A percentile compares a stretch with the other conserved stretches of the same genome.
phyloP scores from a whole-genome alignment of 2,329 filamentous ascomycete species.

The Microcyclospora tardicrescens region DNA sequence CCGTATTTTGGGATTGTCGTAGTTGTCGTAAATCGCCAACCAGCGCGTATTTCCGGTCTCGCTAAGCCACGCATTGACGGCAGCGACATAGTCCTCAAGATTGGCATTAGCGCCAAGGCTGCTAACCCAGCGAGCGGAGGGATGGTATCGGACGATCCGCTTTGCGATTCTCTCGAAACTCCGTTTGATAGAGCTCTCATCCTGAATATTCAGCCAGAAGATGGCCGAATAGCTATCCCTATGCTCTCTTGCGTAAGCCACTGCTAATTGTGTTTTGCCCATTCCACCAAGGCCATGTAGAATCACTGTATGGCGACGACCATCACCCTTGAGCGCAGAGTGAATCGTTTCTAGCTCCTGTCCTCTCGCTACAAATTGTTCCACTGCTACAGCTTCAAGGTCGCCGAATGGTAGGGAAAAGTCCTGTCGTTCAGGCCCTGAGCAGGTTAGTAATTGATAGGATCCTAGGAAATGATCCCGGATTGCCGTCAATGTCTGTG shows the following conservation, averaged over 20 bases:
- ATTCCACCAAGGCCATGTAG: constrained; percentile 33
- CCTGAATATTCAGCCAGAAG: constrained; percentile 30
- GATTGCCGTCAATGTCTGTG: too few species aligned
- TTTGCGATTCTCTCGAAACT: constrained; percentile 22
- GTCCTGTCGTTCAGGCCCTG: not conserved
- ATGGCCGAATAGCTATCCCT: constrained; percentile 25
- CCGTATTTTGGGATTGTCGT: too few species aligned
- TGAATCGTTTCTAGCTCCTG: constrained; percentile 22
- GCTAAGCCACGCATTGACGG: constrained; percentile 29
- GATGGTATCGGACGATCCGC: constrained; percentile 19
- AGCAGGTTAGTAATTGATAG: not conserved
- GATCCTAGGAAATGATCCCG: too few species aligned
- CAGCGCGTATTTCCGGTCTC: constrained; percentile 24
- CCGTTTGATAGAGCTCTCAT: constrained; percentile 19
- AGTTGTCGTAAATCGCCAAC: constrained; percentile 32
- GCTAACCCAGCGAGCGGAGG: constrained; percentile 12
- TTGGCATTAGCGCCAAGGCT: constrained; percentile 13
- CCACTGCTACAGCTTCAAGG: constrained; percentile 13
- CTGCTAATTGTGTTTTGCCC: constrained; percentile 32
- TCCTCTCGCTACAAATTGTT: constrained; percentile 22
- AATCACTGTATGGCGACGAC: constrained; percentile 16
- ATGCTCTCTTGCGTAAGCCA: constrained; percentile 26
- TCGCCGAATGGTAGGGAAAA: constrained; percentile 13
- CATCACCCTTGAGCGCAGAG: constrained; percentile 13
- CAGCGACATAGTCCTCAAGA: constrained; percentile 16